Conservation (phyloP, 2,329 filamentous ascomycete species). For the Chaetomiaceae sp. region DNA sequence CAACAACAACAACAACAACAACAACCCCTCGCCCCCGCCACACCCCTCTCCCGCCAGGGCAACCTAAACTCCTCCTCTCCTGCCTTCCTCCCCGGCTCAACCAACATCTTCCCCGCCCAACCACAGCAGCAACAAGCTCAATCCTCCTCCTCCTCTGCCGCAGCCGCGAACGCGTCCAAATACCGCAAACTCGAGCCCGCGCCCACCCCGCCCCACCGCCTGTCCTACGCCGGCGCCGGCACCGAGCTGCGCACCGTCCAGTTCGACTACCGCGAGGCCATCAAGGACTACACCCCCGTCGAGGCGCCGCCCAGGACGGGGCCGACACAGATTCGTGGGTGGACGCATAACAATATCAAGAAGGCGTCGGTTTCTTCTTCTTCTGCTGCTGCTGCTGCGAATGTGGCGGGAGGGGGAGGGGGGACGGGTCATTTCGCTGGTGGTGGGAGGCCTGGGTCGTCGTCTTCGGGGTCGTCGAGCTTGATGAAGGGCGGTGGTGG, state of each 20-base stretch:
- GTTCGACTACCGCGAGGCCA: conserved; percentile 48
- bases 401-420: too few species aligned
- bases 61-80: too few species aligned
- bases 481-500: not conserved
- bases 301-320: conserved; percentile 51
- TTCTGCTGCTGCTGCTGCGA: too few species aligned
- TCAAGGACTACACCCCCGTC: conserved; percentile 51
- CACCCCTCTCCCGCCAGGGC: too few species aligned
- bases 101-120: too few species aligned
- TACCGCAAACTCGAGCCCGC: conserved; percentile 56
- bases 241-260: conserved; percentile 53
- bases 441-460: too few species aligned
- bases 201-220: conserved; percentile 46
- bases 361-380: conserved; percentile 15
- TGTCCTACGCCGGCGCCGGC: conserved; percentile 39
- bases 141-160: conserved; percentile 24
- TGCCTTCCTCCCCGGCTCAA: too few species aligned
- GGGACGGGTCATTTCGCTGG: too few species aligned
- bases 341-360: conserved; percentile 44
- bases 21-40: too few species aligned
- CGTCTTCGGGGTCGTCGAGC: too few species aligned
- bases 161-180: conserved; percentile 31
- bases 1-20: too few species aligned
- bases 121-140: too few species aligned
- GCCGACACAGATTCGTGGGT: conserved; percentile 51